A percentile compares a stretch with the other conserved stretches of the same genome.
phyloP scores from a whole-genome alignment of 2,329 filamentous ascomycete genomes.

The Arthrobotrys musiformis region DNA sequence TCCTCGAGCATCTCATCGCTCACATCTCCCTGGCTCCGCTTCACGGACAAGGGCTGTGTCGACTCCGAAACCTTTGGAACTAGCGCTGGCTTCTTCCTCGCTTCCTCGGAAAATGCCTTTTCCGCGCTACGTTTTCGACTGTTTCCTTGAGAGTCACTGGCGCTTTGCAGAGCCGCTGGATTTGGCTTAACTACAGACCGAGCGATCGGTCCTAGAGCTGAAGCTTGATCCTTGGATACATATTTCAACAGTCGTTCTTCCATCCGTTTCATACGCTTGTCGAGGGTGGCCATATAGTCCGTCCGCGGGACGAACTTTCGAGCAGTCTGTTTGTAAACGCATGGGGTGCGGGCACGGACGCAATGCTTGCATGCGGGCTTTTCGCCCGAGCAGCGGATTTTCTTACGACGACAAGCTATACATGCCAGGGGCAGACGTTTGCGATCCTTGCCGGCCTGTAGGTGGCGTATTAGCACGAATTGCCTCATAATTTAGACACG shows the following conservation, averaged over 20 bases:
- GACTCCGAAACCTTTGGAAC: slow-evolving; percentile 48
- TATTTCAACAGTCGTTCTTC: slow-evolving; percentile 97
- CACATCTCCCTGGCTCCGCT: slow-evolving; percentile 50
- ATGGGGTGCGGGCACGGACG: slow-evolving; percentile 88
- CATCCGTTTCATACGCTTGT: slow-evolving; percentile 95
- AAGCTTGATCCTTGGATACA: slow-evolving; percentile 85
- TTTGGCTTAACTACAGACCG: slow-evolving; percentile 87
- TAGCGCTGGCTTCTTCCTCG: slow-evolving; percentile 48
- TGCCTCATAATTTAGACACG: background rate
- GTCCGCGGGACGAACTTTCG: slow-evolving; percentile 93
- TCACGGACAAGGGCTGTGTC: slow-evolving; percentile 45
- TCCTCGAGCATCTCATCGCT: slow-evolving; percentile 78
- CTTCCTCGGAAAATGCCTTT: slow-evolving; percentile 78
- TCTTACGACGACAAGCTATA: slow-evolving; percentile 94
- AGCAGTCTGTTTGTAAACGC: slow-evolving; percentile 96
- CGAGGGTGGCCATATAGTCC: slow-evolving; percentile 99
- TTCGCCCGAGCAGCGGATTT: slow-evolving; percentile 96
- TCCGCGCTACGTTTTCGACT: slow-evolving; percentile 84
- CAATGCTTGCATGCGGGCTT: slow-evolving; percentile 98
- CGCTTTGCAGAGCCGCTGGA: slow-evolving; percentile 68
- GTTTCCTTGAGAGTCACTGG: slow-evolving; percentile 65
- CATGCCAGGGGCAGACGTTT: slow-evolving; percentile 93
- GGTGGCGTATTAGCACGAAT: slow-evolving; percentile 38
- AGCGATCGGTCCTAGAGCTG: slow-evolving; percentile 73
- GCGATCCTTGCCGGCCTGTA: slow-evolving; percentile 84